A percentile compares a stretch with the other conserved stretches of the same genome.
These are phyloP conservation scores for Maudiozyma bulderi DNA, from an alignment of 805 yeast species.

Conservation along the genomic window DNA sequence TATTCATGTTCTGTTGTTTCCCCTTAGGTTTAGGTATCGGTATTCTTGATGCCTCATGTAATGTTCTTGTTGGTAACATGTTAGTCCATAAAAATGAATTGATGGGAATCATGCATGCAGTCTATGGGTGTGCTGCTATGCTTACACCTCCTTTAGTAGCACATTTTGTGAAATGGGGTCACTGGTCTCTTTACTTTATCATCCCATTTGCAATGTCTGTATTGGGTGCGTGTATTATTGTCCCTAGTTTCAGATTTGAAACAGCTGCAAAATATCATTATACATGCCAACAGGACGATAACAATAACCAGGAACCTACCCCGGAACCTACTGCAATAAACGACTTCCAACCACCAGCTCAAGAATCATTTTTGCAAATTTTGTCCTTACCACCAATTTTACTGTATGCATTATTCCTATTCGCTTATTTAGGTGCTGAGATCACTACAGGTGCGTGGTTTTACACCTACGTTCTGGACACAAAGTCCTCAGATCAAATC, in stretches of 20 bases:
- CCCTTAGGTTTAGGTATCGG: conserved; percentile 31
- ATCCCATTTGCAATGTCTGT: conserved; percentile 33
- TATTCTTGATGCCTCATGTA: conserved; percentile 26
- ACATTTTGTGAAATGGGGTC: conserved; percentile 23
- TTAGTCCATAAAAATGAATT: conserved; percentile 43
- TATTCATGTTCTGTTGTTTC: conserved; percentile 19
- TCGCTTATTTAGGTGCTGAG: conserved; percentile 62
- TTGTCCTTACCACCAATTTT: conserved; percentile 30
- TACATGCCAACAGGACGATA: conserved; percentile 10
- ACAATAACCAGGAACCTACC: conserved; percentile 5
- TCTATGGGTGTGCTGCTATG: conserved; percentile 66
- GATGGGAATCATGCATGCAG: conserved; percentile 57
- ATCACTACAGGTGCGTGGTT: conserved; percentile 65
- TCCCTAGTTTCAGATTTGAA: conserved; percentile 40
- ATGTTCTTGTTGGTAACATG: conserved; percentile 26
- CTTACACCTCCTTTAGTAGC: conserved; percentile 59
- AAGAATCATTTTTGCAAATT: conserved; percentile 8
- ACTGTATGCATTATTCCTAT: conserved; percentile 45
- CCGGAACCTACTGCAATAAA: conserved; percentile 1
- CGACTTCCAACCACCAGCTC: neutral
- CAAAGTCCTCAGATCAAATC: conserved; percentile 39
- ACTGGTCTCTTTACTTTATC: conserved; percentile 23
- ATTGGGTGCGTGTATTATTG: conserved; percentile 20
- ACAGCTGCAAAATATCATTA: conserved; percentile 30
- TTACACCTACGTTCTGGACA: conserved; percentile 49